These are phyloP conservation scores for Colletotrichum aenigma DNA, from an alignment of 2,329 filamentous ascomycete genomes.

Conservation along the genomic window DNA sequence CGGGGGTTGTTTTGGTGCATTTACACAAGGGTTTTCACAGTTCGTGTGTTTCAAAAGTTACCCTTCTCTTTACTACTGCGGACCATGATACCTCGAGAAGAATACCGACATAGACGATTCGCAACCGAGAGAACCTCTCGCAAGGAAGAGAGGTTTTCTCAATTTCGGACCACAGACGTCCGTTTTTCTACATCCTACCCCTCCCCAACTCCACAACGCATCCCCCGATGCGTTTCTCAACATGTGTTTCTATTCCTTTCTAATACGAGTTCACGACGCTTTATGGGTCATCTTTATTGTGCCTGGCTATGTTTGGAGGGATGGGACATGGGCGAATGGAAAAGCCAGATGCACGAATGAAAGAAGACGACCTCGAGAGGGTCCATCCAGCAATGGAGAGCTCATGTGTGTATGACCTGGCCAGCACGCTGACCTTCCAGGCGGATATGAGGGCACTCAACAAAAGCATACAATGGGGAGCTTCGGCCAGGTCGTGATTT, in stretches of 20 bases:
- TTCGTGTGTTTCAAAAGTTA: constrained; percentile 54
- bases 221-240: constrained; percentile 5
- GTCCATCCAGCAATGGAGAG: constrained; percentile 12
- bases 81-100: constrained; percentile 53
- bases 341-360: constrained; percentile 3
- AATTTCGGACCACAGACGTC: constrained; percentile 30
- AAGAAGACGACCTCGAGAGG: constrained; percentile 8
- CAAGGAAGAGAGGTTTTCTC: constrained; percentile 29
- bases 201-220: constrained; percentile 8
- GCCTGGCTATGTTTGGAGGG: constrained; percentile 3
- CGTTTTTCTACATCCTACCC: constrained; percentile 33
- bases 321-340: not conserved
- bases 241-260: constrained; percentile 17
- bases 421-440: constrained; percentile 3
- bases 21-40: constrained; percentile 49
- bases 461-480: constrained; percentile 16
- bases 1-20: constrained; percentile 50
- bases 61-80: constrained; percentile 40
- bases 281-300: constrained; percentile 12
- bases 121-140: constrained; percentile 37
- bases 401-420: not conserved
- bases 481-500: constrained; percentile 14
- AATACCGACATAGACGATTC: constrained; percentile 45
- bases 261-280: constrained; percentile 22
- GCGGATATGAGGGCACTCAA: not conserved